phyloP scores from a whole-genome alignment of 108 stramenopile genomes.

The Cyclotella baltica region DNA sequence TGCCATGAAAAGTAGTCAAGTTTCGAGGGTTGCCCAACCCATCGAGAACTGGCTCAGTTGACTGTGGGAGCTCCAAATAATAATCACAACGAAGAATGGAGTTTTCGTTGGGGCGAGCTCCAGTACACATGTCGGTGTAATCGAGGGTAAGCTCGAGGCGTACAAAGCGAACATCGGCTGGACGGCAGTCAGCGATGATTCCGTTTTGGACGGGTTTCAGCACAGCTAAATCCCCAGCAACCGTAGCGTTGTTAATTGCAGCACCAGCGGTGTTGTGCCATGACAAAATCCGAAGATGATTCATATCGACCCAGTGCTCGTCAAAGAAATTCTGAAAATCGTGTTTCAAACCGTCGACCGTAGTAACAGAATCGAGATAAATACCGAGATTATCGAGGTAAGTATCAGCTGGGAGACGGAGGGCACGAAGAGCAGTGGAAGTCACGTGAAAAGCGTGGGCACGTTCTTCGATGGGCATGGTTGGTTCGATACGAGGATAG shows the following conservation, averaged over 20 bases:
- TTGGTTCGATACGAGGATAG: background rate
- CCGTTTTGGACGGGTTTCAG: background rate
- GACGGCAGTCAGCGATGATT: background rate
- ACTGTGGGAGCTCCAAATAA: background rate
- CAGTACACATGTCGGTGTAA: background rate
- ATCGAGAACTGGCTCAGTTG: background rate
- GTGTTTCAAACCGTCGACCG: background rate
- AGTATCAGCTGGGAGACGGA: background rate
- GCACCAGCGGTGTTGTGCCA: background rate
- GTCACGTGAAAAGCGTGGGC: background rate
- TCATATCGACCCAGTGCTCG: background rate
- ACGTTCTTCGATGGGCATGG: background rate
- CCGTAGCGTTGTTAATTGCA: background rate
- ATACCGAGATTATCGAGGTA: background rate
- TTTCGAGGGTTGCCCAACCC: background rate
- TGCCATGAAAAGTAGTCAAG: conserved; percentile 11
- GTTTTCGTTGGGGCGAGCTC: background rate
- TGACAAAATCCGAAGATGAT: background rate
- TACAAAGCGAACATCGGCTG: background rate
- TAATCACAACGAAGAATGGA: background rate
- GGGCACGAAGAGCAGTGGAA: background rate
- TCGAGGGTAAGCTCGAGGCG: background rate
- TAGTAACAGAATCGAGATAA: background rate
- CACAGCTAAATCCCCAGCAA: background rate
- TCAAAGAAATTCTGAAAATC: background rate